Base-by-base conservation (phyloP, 805 yeast genomes). In the Metschnikowia borealis region DNA sequence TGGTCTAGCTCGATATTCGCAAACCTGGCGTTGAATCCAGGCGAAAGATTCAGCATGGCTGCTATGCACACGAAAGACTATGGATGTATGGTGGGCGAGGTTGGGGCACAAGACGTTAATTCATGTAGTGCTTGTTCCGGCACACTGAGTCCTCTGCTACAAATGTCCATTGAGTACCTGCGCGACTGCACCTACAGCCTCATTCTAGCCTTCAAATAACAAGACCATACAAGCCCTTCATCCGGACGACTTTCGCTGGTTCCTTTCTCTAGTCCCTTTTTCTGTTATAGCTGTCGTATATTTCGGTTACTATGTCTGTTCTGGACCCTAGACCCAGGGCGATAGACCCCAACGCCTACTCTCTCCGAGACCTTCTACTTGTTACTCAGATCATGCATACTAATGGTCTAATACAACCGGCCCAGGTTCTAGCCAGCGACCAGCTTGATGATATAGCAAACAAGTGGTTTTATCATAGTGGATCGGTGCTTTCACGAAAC, bases 381-480 rank as follows among this genome's bases (percentile, higher is more conserved):
- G 49, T 73, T 14, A 56, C 71, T 1, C 78, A 74, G 57, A 57
- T 73, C 6, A 61, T 74, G 6, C 76, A 73, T 47, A 61, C 63
- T 2, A 62, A 64, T 40, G 67, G 65, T 2, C 57, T 70, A 18
- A 58, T 66, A 18, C 61, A 62, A n/a, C 65, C 66, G 1, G 60
- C 56, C 4, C 50, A 41, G 31, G 55, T 62, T 8, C 35, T 46
- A 1, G 21, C 54, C 10, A 44, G 56, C 8, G 62, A 58, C n/a
- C 45, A 54, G 37, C 60, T 73, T 5, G 55, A 55, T 4, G 57
- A 54, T 5, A 60, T 71, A n/a, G 56, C 59, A 6, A 23, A 53
- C 3, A 60, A 60, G 18, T 71, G 75, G 75, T 66, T 55, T 40
- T 47, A 53, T 35, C 75, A 71, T 48, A 57, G 54, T 42, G 56